Percentiles rank a stretch among this genome's conserved stretches.
Conservation (phyloP, 208 protist species). For the Acanthamoeba healyi region DNA sequence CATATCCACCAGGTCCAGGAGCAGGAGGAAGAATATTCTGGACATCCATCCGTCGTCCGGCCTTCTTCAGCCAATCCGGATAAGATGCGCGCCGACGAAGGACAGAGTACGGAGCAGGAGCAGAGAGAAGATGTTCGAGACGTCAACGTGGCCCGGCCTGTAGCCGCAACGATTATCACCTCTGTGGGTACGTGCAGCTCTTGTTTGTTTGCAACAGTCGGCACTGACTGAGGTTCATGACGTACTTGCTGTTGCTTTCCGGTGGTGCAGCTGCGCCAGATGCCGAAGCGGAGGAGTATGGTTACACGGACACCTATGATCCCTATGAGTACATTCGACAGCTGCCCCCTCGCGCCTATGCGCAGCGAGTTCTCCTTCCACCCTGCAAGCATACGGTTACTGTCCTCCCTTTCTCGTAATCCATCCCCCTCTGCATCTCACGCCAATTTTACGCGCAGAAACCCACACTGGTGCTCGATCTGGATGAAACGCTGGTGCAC, state of each 20-base stretch:
- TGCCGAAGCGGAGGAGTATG: neutral
- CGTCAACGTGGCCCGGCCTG: neutral
- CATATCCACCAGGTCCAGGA: too few relatives aligned
- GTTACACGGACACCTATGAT: neutral
- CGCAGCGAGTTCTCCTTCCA: neutral
- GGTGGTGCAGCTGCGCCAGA: too few relatives aligned
- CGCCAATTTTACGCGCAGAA: neutral
- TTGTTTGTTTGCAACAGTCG: too few relatives aligned
- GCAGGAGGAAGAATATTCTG: neutral
- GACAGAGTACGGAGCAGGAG: too few relatives aligned
- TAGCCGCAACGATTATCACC: neutral
- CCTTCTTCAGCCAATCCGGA: too few relatives aligned
- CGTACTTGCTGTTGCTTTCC: too few relatives aligned
- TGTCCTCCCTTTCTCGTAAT: neutral
- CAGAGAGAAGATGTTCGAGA: neutral
- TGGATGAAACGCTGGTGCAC: conserved; percentile 92
- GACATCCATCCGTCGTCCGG: too few relatives aligned
- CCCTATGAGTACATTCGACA: conserved; percentile 45
- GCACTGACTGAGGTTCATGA: too few relatives aligned
- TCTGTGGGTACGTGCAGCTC: neutral
- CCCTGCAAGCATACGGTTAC: neutral
- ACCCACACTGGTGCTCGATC: conserved; percentile 89
- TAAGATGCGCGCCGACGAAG: too few relatives aligned
- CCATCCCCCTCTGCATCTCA: neutral
- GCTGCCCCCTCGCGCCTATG: neutral